A percentile compares a stretch with the other conserved stretches of the same genome.
phyloP scores from a whole-genome alignment of 257 asterid genomes.

The Lycium barbarum region DNA sequence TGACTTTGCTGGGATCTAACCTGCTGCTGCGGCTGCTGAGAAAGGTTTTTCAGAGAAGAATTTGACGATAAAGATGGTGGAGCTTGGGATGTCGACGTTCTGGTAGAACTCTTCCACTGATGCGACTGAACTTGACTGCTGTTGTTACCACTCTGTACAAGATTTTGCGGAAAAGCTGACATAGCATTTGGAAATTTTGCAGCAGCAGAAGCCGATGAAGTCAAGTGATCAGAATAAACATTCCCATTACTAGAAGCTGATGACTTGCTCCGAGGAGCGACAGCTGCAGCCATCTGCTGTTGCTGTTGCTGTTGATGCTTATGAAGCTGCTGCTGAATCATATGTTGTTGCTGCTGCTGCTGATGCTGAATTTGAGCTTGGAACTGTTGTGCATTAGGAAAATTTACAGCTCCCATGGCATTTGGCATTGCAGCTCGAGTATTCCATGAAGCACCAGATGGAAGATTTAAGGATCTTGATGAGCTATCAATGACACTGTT shows the following conservation, averaged over 20 bases:
- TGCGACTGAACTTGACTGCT: conserved; percentile 70
- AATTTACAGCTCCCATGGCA: conserved; percentile 45
- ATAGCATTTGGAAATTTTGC: conserved; percentile 58
- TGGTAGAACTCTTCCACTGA: conserved; percentile 74
- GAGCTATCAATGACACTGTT: conserved; percentile 68
- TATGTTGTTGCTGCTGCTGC: conserved; percentile 45
- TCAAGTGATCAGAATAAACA: conserved; percentile 67
- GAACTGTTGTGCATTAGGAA: conserved; percentile 60
- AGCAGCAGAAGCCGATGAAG: conserved; percentile 53
- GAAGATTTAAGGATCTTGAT: conserved; percentile 44
- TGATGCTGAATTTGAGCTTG: conserved; percentile 59
- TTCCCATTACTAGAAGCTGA: conserved; percentile 55
- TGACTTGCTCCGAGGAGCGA: conserved; percentile 54
- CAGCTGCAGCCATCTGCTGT: conserved; percentile 47
- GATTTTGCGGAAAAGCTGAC: conserved; percentile 70
- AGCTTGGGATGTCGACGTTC: conserved; percentile 58
- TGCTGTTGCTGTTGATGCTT: conserved; percentile 57
- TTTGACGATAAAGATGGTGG: conserved; percentile 64
- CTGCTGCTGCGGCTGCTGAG: conserved; percentile 84
- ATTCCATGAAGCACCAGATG: conserved; percentile 51
- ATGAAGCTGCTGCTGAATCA: conserved; percentile 46
- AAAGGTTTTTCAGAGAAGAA: conserved; percentile 56
- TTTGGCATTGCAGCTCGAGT: conserved; percentile 53
- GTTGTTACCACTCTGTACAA: conserved; percentile 61
- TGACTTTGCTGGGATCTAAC: conserved; percentile 65